Conservation (phyloP, 1,284 basidiomycete genomes). For the Mycena citricolor region DNA sequence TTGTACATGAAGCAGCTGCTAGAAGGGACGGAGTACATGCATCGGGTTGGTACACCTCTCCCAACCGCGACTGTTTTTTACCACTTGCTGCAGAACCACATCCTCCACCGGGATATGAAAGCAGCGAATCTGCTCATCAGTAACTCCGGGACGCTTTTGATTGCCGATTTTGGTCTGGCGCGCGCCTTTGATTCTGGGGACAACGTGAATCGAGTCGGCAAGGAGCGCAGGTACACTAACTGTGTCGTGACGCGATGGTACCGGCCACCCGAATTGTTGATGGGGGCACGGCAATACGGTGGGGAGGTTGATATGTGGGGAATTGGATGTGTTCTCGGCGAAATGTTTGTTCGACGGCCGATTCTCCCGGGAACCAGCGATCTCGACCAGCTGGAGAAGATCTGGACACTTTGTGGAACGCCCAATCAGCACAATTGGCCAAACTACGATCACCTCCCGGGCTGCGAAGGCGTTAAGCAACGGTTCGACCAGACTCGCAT, state of each 20-base stretch:
- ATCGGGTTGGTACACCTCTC: slow-evolving; percentile 56
- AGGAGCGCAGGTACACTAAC: slow-evolving; percentile 85
- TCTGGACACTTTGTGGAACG: slow-evolving; percentile 87
- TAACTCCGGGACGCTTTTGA: slow-evolving; percentile 79
- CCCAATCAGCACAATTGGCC: slow-evolving; percentile 85
- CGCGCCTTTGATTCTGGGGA: slow-evolving; percentile 64
- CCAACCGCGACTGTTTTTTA: slow-evolving; percentile 8
- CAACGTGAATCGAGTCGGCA: slow-evolving; percentile 42
- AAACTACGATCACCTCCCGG: slow-evolving; percentile 75
- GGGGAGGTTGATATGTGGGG: slow-evolving; percentile 98
- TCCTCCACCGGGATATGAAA: slow-evolving; percentile 98
- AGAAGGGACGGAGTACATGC: slow-evolving; percentile 94
- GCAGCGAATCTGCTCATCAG: slow-evolving; percentile 96
- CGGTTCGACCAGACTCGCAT: slow-evolving; percentile 49
- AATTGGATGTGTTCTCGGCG: slow-evolving; percentile 95
- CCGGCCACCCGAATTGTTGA: slow-evolving; percentile 90
- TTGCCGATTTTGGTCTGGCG: slow-evolving; percentile 97
- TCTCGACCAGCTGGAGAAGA: slow-evolving; percentile 87
- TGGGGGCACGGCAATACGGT: slow-evolving; percentile 88
- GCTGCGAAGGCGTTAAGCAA: slow-evolving; percentile 79
- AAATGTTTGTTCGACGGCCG: slow-evolving; percentile 90
- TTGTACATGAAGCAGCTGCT: slow-evolving; percentile 94
- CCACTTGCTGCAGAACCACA: slow-evolving; percentile 69
- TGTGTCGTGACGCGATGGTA: slow-evolving; percentile 99
- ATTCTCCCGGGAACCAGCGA: slow-evolving; percentile 89